A percentile compares a stretch with the other conserved stretches of the same genome.
These are phyloP conservation scores for Asterella californica DNA, from an alignment of 225 moss, liverwort and hornwort species.

Conservation along the genomic window DNA sequence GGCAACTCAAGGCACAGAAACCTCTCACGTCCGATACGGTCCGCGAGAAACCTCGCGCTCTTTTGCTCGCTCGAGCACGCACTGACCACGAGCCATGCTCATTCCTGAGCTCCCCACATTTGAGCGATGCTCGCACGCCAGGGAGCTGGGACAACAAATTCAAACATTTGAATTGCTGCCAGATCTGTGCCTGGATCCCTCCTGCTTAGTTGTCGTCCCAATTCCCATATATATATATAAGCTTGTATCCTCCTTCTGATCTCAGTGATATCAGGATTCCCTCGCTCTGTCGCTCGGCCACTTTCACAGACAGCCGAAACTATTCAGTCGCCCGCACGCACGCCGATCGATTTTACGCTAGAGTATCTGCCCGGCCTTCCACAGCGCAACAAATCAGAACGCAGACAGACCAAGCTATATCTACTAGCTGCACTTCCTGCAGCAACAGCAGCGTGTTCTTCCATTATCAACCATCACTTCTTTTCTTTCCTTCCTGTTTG, in stretches of 20 bases:
- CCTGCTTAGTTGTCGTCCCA: constrained; percentile 34
- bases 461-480: constrained; percentile 9
- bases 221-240: constrained; percentile 27
- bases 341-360: constrained; percentile 8
- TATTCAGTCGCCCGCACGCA: constrained; percentile 8
- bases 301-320: background rate
- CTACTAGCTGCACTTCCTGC: background rate
- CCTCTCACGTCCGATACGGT: too few species aligned
- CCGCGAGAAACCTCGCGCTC: background rate
- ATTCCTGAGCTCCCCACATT: constrained; percentile 12
- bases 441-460: constrained; percentile 9
- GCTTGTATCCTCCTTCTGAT: constrained; percentile 12
- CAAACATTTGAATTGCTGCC: constrained; percentile 46
- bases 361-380: constrained; percentile 3
- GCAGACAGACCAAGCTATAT: constrained; percentile 8
- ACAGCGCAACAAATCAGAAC: constrained; percentile 12
- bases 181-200: constrained; percentile 22
- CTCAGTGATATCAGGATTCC: constrained; percentile 17
- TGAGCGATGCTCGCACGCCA: constrained; percentile 2
- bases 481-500: background rate
- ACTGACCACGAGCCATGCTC: background rate
- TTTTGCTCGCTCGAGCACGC: background rate
- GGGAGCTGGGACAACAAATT: constrained; percentile 25
- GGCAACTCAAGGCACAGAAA: background rate
- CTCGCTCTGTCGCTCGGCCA: background rate